Conservation (phyloP, 257 asterid genomes). For the Solanum chilense region DNA sequence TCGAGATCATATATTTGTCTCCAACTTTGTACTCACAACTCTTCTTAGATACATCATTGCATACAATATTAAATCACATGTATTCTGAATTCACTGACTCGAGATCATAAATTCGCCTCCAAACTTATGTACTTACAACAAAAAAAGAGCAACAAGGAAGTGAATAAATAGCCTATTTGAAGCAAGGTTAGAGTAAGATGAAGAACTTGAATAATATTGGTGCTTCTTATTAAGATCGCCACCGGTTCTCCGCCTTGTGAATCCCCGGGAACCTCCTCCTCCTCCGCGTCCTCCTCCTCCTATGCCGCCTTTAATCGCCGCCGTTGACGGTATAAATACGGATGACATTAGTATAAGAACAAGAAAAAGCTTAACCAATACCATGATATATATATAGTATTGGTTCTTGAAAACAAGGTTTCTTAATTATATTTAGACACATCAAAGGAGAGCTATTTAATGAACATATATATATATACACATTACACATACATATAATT, state of each 20-base stretch:
- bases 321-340: background rate
- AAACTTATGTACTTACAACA: background rate
- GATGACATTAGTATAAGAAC: background rate
- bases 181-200: background rate
- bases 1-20: background rate
- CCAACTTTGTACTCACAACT: background rate
- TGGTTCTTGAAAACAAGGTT: background rate
- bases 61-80: background rate
- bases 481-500: background rate
- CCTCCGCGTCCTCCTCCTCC: background rate
- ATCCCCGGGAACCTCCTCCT: background rate
- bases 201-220: background rate
- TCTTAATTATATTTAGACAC: background rate
- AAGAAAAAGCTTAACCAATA: background rate
- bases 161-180: background rate
- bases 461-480: no score
- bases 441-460: background rate
- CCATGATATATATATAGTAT: background rate
- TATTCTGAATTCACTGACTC: background rate
- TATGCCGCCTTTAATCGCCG: background rate
- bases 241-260: background rate
- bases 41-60: background rate
- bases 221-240: background rate
- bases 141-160: background rate
- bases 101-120: background rate